Base-by-base conservation (phyloP, 2,329 filamentous ascomycete species). In the Chrysoporthe deuterocubensis region DNA sequence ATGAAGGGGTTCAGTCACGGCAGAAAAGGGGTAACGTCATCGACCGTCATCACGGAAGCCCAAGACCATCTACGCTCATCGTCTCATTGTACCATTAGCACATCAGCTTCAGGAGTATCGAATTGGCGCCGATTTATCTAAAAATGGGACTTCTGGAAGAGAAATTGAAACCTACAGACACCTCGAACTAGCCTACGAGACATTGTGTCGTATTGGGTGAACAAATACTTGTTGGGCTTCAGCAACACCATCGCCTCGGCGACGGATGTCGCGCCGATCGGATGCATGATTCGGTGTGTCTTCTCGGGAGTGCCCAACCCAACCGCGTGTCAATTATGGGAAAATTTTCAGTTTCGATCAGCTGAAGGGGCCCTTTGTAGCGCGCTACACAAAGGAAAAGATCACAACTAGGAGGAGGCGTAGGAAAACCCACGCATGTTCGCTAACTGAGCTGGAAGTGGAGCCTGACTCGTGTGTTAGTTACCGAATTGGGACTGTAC, bases 401-500 rank as follows among this genome's bases (percentile, higher is more conserved):
- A 8, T 8, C 4, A 48, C 1, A 8, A n/a, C 1, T 2, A 5
- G 2, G 6, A 54, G 14, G 16, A 14, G 6, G 26, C 1, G 32
- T 21, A 54, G 7, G 5, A 16, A 34, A 52, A 13, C 21, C 6
- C 16, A 32, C 44, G 13, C 21, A 52, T 52, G 9, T 52, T 5
- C 37, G 9, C 37, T 52, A 11, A 5, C 14, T 21, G 6, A 9
- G 58, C 34, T 42, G 18, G 8, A 13, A 26, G 37, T 44, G 11
- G 40, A 26, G 18, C 37, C 37, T 60, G 40, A 26, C 57, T 60
- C 42, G 57, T 32, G 54, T 66, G 59, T 66, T 66, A 66, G 50
- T 66, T 66, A 56, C 65, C 65, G 48, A 14, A 66, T 62, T 62
- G 40, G 64, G 65, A 57, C 26, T 3, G 5, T 21, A 21, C 21